phyloP scores from a whole-genome alignment of 805 yeast genomes.

The Spathaspora arborariae region DNA sequence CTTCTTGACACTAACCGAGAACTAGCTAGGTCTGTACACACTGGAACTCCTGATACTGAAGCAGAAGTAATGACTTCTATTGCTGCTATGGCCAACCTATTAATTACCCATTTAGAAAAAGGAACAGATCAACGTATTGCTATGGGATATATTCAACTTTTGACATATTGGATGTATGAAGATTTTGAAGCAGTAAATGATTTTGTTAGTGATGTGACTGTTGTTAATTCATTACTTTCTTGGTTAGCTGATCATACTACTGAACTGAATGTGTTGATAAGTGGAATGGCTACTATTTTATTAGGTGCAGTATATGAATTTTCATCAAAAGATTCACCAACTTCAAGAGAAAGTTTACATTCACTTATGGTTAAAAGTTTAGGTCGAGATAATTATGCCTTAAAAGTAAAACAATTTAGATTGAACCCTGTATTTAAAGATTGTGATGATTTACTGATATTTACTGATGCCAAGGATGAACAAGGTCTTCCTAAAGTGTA shows the following conservation, averaged over 20 bases:
- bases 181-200: conserved; percentile 71
- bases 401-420: conserved; percentile 69
- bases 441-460: conserved; percentile 38
- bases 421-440: conserved; percentile 53
- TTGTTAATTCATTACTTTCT: conserved; percentile 64
- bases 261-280: conserved; percentile 51
- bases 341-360: conserved; percentile 57
- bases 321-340: conserved; percentile 56
- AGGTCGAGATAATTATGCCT: conserved; percentile 75
- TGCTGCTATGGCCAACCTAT: conserved; percentile 73
- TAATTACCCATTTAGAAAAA: conserved; percentile 55
- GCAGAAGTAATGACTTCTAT: conserved; percentile 70
- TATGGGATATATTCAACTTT: conserved; percentile 70
- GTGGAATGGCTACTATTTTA: conserved; percentile 68
- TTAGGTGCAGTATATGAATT: conserved; percentile 83
- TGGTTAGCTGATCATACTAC: conserved; percentile 49
- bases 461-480: conserved; percentile 55
- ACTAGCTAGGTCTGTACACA: conserved; percentile 43
- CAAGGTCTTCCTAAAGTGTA: conserved; percentile 84
- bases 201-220: conserved; percentile 64
- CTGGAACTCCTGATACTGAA: conserved; percentile 57
- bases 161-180: conserved; percentile 75
- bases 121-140: conserved; percentile 69
- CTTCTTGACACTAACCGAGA: conserved; percentile 56
- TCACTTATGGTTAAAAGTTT: conserved; percentile 62